Conservation (phyloP, 306 rosid species). For the Ziziphus jujuba region DNA sequence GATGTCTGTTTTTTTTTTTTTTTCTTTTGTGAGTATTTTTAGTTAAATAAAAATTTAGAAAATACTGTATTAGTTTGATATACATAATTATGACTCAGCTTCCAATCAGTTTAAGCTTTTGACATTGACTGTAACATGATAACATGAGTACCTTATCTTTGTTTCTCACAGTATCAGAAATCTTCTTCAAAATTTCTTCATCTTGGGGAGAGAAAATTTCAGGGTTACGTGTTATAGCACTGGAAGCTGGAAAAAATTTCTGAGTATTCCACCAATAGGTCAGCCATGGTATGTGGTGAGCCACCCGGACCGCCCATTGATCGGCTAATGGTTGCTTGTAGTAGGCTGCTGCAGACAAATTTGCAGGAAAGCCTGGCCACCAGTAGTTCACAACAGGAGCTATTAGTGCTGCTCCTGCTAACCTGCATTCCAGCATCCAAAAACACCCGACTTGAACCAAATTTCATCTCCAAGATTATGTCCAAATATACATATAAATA, state of each 20-base stretch:
- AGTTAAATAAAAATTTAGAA: too few species aligned
- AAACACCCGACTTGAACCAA: neutral
- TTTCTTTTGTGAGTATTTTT: too few species aligned
- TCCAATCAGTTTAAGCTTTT: too few species aligned
- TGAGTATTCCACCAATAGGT: conserved; percentile 60
- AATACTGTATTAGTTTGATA: too few species aligned
- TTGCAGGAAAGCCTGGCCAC: conserved; percentile 51
- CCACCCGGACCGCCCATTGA: conserved; percentile 54
- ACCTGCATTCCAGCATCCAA: conserved; percentile 36
- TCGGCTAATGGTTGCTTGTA: conserved; percentile 33
- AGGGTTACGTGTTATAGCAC: conserved; percentile 32
- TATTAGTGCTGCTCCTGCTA: conserved; percentile 46
- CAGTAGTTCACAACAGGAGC: conserved; percentile 56
- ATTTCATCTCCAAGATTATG: neutral
- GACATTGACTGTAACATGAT: too few species aligned
- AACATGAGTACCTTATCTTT: too few species aligned
- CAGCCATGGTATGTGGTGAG: conserved; percentile 51
- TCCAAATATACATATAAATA: too few species aligned
- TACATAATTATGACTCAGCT: too few species aligned
- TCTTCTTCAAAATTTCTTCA: conserved; percentile 22
- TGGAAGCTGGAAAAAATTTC: conserved; percentile 49
- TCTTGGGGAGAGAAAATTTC: conserved; percentile 41
- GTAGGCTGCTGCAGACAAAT: conserved; percentile 36
- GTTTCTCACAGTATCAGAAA: too few species aligned
- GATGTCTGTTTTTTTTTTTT: too few species aligned